Percentiles rank a stretch among this genome's conserved stretches.
Evolutionary conservation across 2,329 filamentous ascomycete genomes (phyloP).

Genomic region (Trichoderma sp.): DNA sequence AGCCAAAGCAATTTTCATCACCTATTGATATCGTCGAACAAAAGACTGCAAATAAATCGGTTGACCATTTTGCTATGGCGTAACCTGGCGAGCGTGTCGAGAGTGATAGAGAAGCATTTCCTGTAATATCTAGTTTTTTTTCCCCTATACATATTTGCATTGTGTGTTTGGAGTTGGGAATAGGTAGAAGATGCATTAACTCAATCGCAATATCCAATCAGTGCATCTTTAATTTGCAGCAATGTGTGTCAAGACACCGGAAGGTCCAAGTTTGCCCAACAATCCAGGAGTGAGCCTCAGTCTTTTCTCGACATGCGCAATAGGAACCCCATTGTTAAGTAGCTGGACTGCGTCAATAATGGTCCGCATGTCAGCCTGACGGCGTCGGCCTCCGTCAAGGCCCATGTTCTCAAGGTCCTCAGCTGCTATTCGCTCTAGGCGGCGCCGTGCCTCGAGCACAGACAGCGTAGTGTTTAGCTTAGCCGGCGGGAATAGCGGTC

Average conservation of each 20-base stretch:
- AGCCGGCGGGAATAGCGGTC: conserved; percentile 32
- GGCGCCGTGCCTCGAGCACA: conserved; percentile 47
- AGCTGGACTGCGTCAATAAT: conserved; percentile 46
- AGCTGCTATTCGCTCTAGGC: conserved; percentile 43
- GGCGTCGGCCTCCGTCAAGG: conserved; percentile 32
- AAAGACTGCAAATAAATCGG: not conserved
- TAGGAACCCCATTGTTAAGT: conserved; percentile 38
- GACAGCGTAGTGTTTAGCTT: conserved; percentile 45
- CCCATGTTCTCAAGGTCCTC: conserved; percentile 43
- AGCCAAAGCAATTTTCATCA: not conserved
- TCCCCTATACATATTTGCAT: not conserved
- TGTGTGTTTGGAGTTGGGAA: conserved; percentile 4
- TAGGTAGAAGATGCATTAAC: conserved; percentile 4
- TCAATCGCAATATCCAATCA: not conserved
- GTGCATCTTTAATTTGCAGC: conserved; percentile 24
- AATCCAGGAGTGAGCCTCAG: conserved; percentile 46
- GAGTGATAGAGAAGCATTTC: not conserved
- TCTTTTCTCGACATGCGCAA: conserved; percentile 44
- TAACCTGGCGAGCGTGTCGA: not conserved
- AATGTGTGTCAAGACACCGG: conserved; percentile 40
- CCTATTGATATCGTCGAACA: not conserved
- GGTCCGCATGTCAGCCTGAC: conserved; percentile 48
- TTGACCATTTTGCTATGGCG: not conserved
- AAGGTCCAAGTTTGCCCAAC: conserved; percentile 43
- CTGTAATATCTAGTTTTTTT: not conserved